Base-by-base conservation (phyloP, 331 rosid genomes). In the Quercus tomentella region DNA sequence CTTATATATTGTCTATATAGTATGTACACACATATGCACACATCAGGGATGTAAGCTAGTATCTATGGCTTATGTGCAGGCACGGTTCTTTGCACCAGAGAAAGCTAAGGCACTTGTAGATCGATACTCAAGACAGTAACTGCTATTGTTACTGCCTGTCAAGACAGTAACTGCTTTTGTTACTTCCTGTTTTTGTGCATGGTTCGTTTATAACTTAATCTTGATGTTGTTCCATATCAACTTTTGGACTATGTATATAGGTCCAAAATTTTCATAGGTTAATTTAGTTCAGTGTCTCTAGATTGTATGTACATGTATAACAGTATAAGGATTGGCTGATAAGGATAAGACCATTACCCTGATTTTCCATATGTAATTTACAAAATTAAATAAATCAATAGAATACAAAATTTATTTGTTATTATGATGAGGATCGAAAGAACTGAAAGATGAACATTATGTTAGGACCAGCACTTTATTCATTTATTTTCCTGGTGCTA, bases 21-120 rank as follows among this genome's bases (percentile, higher is more conserved):
- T 2, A 37, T 37, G 45, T 7, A 37, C 11, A 37, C 45, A 66
- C 3, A 31, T 0, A 67, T 20, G n/a, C 52, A 67, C 4, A 2
- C 9, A 33, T 2, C 3, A 2, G n/a, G 2, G 35, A 33, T 20
- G 21, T 67, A 16, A 65, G 43, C 31, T 28, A 20, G 72, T 10
- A 33, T 67, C 51, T 1, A 10, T 67, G 51, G 7, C 37, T 37
- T 17, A 25, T 78, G 70, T 82, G 84, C 89, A 92, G 97, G 97
- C 98, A 54, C 85, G 96, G 75, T 91, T 94, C 83, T 92, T 94
- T 76, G 98, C 97, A 76, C 94, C 96, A 7, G 94, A 88, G 60
- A 91, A 85, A 30, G 98, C 96, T 67, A 94, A 90, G 89, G 89
- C 87, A 81, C 91, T 94, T 41, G 97, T 94, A 23, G 94, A 91